Evolutionary conservation across 1,284 basidiomycete species (phyloP), one percentile per base, ranked within the genome.

Genomic region (Sanguinoderma infundibulare): DNA sequence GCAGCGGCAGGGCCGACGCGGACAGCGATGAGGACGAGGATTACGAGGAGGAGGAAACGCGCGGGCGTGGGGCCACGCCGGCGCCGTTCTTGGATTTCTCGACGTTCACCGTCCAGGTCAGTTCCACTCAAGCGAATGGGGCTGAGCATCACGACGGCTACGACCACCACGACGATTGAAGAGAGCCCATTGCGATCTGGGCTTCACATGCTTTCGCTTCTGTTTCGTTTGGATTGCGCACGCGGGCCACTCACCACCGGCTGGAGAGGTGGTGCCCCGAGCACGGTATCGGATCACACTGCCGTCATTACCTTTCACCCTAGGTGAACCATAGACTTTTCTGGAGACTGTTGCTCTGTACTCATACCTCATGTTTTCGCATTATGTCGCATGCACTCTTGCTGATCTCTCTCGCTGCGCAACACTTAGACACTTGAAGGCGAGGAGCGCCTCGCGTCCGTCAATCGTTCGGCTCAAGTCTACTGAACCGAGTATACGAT

Each of bases 61-160:
- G 46, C 35, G n/a, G n/a, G n/a, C n/a, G n/a, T n/a, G n/a, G n/a
- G n/a, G 28, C 42, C 24, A 46, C 10, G n/a, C 52, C 50, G 12
- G 44, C 53, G 26, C 57, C 59, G 53, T 57, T 56, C 32, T 30
- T 61, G 34, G 57, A 64, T 51, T 61, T 64, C 39, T 59, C 57
- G 35, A 53, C 53, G 30, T 56, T 64, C 57, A 57, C 53, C 42
- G 63, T 64, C 38, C 57, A 64, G 63, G 59, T 61, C 52, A 64
- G 60, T 64, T 57, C 55, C 36, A 60, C 26, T 30, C 46, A 26
- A 12, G 42, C 15, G 4, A 24, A 26, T 12, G 24, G 17, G 24
- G 24, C 12, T 7, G 24, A 46, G 14, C 28, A 26, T 28, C n/a
- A n/a, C n/a, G n/a, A n/a, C n/a, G n/a, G n/a, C n/a, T n/a, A n/a